Conservation (phyloP, 2,329 filamentous ascomycete genomes). For the Neofusicoccum sp. region DNA sequence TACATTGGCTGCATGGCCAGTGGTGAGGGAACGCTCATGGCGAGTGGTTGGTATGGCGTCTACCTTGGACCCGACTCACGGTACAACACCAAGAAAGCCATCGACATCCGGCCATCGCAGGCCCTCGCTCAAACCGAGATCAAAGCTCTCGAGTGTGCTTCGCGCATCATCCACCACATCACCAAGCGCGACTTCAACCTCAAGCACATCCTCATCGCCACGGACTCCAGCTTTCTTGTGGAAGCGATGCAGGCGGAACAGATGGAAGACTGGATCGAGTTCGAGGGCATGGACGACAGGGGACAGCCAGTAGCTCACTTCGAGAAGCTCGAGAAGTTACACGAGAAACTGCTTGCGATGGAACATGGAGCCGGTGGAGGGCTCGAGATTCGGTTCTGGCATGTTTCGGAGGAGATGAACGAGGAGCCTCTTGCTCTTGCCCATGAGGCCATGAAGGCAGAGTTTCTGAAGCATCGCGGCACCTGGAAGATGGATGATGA, state of each 20-base stretch:
- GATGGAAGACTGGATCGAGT: constrained; percentile 36
- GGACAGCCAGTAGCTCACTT: constrained; percentile 33
- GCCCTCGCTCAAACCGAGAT: constrained; percentile 28
- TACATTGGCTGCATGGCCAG: constrained; percentile 30
- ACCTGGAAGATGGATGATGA: too few relatives aligned
- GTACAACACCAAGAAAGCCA: constrained; percentile 13
- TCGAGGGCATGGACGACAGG: constrained; percentile 31
- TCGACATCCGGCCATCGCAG: neutral
- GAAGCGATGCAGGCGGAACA: constrained; percentile 33
- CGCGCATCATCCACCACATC: constrained; percentile 21
- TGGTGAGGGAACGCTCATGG: constrained; percentile 25
- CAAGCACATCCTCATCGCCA: constrained; percentile 25
- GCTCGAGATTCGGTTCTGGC: constrained; percentile 32
- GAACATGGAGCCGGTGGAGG: constrained; percentile 21
- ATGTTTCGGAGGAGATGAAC: constrained; percentile 30
- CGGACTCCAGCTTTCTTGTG: constrained; percentile 40
- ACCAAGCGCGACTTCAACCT: constrained; percentile 11
- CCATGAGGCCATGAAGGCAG: constrained; percentile 23
- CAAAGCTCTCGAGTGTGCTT: constrained; percentile 23
- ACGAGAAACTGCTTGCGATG: constrained; percentile 26
- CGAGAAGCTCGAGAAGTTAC: constrained; percentile 24
- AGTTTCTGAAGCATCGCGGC: too few relatives aligned
- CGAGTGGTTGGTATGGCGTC: constrained; percentile 26
- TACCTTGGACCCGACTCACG: constrained; percentile 25
- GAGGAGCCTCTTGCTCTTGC: constrained; percentile 26